Conservation (phyloP, 345 rosid species). For the Dovyalis caffra region DNA sequence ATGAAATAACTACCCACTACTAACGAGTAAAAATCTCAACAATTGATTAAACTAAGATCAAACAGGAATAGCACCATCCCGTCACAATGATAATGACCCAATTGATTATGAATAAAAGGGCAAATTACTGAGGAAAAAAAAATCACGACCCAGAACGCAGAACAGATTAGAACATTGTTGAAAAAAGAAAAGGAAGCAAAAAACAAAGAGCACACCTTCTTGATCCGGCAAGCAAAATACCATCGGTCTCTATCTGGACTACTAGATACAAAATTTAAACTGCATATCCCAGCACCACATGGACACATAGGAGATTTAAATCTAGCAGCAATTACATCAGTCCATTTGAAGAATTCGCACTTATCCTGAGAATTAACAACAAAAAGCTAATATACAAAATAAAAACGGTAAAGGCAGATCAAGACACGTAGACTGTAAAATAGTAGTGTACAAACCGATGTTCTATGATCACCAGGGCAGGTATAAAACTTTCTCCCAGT, state of each 20-base stretch:
- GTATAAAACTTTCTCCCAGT: constrained; percentile 16
- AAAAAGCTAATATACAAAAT: neutral
- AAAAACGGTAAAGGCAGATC: neutral
- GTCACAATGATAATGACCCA: no score
- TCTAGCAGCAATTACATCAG: neutral
- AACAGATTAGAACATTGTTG: no score
- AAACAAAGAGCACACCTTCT: constrained; percentile 11
- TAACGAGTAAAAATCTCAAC: no score
- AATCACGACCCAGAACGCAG: neutral
- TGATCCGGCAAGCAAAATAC: constrained; percentile 28
- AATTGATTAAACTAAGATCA: neutral
- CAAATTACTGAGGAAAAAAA: neutral
- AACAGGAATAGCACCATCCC: neutral
- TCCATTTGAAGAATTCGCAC: constrained; percentile 17
- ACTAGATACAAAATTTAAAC: neutral
- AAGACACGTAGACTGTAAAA: neutral
- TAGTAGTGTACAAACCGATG: neutral
- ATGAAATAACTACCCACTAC: no score
- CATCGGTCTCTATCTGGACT: constrained; percentile 13
- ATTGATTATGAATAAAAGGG: no score
- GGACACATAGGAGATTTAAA: constrained; percentile 14
- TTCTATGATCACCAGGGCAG: constrained; percentile 7
- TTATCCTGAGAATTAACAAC: neutral
- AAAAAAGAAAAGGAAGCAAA: neutral
- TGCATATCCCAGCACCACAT: constrained; percentile 26